A percentile compares a stretch with the other conserved stretches of the same genome.
phyloP scores from a whole-genome alignment of 2,329 filamentous ascomycete genomes.

The Alternaria conjuncta region DNA sequence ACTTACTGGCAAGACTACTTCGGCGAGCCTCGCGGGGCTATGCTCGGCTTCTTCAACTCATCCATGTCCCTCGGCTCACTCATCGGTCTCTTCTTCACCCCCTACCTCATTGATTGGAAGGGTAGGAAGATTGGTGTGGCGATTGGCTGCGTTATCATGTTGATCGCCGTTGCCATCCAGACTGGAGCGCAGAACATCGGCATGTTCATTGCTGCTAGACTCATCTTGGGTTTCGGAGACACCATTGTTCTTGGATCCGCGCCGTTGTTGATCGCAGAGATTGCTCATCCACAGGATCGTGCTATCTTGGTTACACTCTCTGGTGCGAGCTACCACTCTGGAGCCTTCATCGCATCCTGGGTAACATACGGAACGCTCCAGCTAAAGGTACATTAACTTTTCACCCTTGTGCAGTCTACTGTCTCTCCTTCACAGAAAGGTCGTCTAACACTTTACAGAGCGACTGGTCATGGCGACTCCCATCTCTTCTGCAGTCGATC shows the following conservation, averaged over 20 bases:
- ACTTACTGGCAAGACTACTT: slow-evolving; percentile 30
- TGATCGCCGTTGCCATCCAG: slow-evolving; percentile 34
- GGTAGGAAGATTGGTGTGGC: slow-evolving; percentile 33
- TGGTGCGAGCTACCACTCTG: slow-evolving; percentile 44
- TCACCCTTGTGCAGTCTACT: neutral
- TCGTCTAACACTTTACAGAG: slow-evolving; percentile 27
- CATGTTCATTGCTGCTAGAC: slow-evolving; percentile 37
- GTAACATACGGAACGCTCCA: slow-evolving; percentile 18
- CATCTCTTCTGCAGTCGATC: slow-evolving; percentile 57
- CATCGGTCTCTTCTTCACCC: slow-evolving; percentile 25
- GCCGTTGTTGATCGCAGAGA: slow-evolving; percentile 51
- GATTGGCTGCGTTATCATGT: slow-evolving; percentile 37
- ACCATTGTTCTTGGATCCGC: slow-evolving; percentile 33
- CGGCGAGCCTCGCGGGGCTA: slow-evolving; percentile 28
- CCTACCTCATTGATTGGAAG: slow-evolving; percentile 31
- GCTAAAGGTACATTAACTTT: neutral
- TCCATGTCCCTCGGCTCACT: slow-evolving; percentile 24
- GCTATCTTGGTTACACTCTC: slow-evolving; percentile 38
- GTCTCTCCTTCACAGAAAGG: too few relatives aligned
- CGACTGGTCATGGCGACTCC: slow-evolving; percentile 59
- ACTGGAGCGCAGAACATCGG: slow-evolving; percentile 32
- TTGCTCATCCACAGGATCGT: slow-evolving; percentile 49
- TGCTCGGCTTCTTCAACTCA: slow-evolving; percentile 36
- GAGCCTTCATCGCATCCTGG: slow-evolving; percentile 48
- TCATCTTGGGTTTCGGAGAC: slow-evolving; percentile 37